These are phyloP conservation scores for Blastomyces silverae DNA, from an alignment of 2,329 filamentous ascomycete genomes.

Conservation along the genomic window DNA sequence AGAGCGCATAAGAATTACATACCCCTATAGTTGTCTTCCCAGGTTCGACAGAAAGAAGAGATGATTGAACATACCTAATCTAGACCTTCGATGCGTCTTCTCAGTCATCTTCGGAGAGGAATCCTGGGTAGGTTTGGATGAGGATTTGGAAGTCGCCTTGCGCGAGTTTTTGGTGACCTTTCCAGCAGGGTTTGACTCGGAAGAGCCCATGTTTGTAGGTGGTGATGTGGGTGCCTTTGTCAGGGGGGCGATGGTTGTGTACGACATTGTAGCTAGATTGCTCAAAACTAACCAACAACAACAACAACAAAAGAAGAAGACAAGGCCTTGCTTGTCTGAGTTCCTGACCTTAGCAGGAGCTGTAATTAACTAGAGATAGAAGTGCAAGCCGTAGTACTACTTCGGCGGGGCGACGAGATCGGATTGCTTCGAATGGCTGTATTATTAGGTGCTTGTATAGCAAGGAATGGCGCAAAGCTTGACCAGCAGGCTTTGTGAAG, in stretches of 20 bases:
- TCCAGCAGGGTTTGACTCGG: conserved; percentile 14
- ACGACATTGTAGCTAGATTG: conserved; percentile 18
- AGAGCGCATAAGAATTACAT: background rate
- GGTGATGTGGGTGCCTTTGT: conserved; percentile 17
- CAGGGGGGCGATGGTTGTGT: conserved; percentile 22
- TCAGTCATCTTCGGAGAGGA: conserved; percentile 15
- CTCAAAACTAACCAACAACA: background rate
- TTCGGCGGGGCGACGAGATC: conserved; percentile 11
- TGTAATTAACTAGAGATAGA: background rate
- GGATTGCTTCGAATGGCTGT: conserved; percentile 12
- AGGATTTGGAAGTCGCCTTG: conserved; percentile 14
- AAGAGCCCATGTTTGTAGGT: conserved; percentile 16
- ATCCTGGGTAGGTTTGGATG: conserved; percentile 14
- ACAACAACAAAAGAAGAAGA: background rate
- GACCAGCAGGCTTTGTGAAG: conserved; percentile 35
- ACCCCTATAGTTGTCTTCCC: background rate
- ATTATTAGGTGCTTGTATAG: conserved; percentile 19
- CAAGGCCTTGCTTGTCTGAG: conserved; percentile 2
- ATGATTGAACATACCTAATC: conserved; percentile 18
- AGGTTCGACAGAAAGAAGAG: background rate
- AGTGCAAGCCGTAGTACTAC: conserved; percentile 4
- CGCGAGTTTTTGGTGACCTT: conserved; percentile 17
- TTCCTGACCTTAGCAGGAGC: conserved; percentile 4
- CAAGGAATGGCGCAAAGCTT: conserved; percentile 34
- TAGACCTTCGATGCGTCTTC: conserved; percentile 20